Evolutionary conservation across 805 yeast genomes (phyloP), one percentile per base, ranked within the genome.

Genomic region (Myxozyma kluyveri): DNA sequence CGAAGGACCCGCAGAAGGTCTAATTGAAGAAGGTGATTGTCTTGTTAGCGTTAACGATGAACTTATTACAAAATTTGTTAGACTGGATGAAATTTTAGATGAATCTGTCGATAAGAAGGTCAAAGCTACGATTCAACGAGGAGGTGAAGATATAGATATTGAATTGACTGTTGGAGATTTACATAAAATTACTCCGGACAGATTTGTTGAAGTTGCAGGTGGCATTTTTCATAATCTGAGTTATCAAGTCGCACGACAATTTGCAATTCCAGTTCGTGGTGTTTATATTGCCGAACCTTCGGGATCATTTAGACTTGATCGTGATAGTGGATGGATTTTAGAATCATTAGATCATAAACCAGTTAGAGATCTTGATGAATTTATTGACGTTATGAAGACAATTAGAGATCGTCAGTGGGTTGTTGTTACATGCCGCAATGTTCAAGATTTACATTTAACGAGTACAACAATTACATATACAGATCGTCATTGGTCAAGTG

Each of bases 211-310:
- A 49, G 91, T 86, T 5, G 84, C 86, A 44, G 96, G 96, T 49
- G 95, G 95, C 1, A 79, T 88, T 0, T 88, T 89, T 70, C 88
- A 89, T 65, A 83, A 86, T 47, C 70, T 90, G 59, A 84, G 95
- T 45, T 90, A 90, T 67, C 96, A 90, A 69, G 75, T 89, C 71
- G 96, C 96, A 1, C 78, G 96, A 63, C 77, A 82, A 44, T 88
- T 82, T 64, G 87, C 90, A 29, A 77, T 89, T 27, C 93, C 96
- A 0, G 93, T 86, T 1, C 77, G 73, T 59, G 97, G 97, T 36
- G 95, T 90, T 0, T 88, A 80, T 65, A 75, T 87, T 37, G 83
- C 84, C 60, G 80, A 84, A 61, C 87, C 93, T 0, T 75, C 86
- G 1, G 91, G 91, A 0, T 83, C 91, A 0, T 88, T 90, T 69